phyloP scores from a whole-genome alignment of 352 stramenopile species.

The Globisporangium rhizosaccharum region DNA sequence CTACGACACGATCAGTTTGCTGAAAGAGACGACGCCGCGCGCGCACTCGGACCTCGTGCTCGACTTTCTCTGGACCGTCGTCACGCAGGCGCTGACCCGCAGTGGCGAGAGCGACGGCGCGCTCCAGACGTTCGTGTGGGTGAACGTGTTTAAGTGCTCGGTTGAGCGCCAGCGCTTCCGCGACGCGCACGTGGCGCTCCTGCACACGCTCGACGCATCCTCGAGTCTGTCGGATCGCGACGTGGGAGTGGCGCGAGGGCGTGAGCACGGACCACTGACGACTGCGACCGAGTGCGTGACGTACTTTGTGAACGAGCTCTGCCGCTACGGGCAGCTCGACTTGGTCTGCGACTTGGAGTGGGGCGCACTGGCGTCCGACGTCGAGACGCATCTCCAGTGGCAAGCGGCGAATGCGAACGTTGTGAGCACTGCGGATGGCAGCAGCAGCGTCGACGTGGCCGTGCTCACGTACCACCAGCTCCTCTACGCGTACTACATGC shows the following conservation, averaged over 20 bases:
- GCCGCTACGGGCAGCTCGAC: conserved; percentile 56
- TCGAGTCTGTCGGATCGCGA: conserved; percentile 3
- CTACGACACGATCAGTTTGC: conserved; percentile 48
- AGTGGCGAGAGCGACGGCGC: conserved; percentile 25
- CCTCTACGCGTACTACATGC: conserved; percentile 64
- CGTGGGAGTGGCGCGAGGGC: conserved; percentile 6
- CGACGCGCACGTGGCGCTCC: conserved; percentile 67
- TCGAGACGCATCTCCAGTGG: conserved; percentile 72
- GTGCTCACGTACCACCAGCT: conserved; percentile 62
- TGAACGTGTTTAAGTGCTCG: conserved; percentile 81
- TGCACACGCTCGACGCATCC: conserved; percentile 51
- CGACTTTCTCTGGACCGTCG: conserved; percentile 60
- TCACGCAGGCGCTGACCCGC: conserved; percentile 42
- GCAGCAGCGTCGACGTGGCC: conserved; percentile 26
- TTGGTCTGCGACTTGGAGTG: conserved; percentile 73
- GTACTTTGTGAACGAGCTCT: conserved; percentile 71
- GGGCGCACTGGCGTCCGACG: conserved; percentile 44
- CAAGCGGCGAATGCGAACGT: conserved; percentile 66
- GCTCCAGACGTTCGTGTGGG: conserved; percentile 72
- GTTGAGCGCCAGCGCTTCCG: conserved; percentile 56
- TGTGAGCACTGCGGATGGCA: conserved; percentile 15
- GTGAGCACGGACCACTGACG: conserved; percentile 16
- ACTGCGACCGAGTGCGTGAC: conserved; percentile 61
- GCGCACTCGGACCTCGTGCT: conserved; percentile 54
- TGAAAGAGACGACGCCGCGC: conserved; percentile 65